phyloP scores from a whole-genome alignment of 768 basidiomycete species.

The Chlorophyllum brunneum region DNA sequence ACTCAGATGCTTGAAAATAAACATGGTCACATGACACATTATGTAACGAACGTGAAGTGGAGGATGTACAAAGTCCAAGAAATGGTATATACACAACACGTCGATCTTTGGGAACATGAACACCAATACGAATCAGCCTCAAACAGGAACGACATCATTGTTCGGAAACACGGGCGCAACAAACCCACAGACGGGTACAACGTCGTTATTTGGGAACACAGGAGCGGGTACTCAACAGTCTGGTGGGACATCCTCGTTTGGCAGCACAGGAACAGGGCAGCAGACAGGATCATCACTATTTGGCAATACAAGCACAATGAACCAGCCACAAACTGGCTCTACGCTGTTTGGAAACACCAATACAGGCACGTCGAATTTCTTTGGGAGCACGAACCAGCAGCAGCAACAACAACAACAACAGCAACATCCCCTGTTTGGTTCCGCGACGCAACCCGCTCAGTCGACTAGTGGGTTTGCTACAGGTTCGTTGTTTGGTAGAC shows the following conservation, averaged over 20 bases:
- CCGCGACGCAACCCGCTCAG: conserved; percentile 17
- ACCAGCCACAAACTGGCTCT: conserved; percentile 18
- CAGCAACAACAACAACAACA: conserved; percentile 25
- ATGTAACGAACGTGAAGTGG: too few relatives aligned
- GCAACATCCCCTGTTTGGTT: conserved; percentile 27
- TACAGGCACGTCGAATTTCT: conserved; percentile 4
- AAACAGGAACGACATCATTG: conserved; percentile 10
- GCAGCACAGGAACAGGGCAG: conserved; percentile 17
- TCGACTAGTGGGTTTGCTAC: conserved; percentile 12
- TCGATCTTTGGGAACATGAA: conserved; percentile 10
- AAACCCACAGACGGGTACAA: background rate
- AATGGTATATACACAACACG: too few relatives aligned
- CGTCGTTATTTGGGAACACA: conserved; percentile 16
- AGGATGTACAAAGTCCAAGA: too few relatives aligned
- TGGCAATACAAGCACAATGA: conserved; percentile 1
- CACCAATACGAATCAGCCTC: conserved; percentile 24
- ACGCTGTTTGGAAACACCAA: conserved; percentile 29
- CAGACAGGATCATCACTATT: conserved; percentile 11
- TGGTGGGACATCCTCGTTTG: conserved; percentile 19
- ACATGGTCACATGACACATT: too few relatives aligned
- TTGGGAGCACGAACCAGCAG: conserved; percentile 8
- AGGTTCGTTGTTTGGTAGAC: conserved; percentile 17
- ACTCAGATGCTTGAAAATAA: too few relatives aligned
- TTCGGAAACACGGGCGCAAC: conserved; percentile 4
- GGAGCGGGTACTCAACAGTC: conserved; percentile 15